Conservation (phyloP, 306 rosid genomes). For the Ammopiptanthus mongolicus region DNA sequence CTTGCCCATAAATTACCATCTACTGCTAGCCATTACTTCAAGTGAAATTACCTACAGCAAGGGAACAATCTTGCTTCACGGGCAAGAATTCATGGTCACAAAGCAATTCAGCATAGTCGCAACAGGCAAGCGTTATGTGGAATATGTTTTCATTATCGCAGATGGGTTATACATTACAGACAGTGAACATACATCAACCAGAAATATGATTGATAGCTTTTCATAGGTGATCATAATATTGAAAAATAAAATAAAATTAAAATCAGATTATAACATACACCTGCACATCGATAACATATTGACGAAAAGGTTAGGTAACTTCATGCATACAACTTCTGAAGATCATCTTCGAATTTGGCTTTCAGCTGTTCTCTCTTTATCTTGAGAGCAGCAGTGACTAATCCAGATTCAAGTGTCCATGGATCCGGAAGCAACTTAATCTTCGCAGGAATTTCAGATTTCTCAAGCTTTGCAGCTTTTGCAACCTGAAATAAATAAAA, state of each 20-base stretch:
- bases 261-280: background rate
- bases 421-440: slow-evolving; percentile 60
- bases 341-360: slow-evolving; percentile 70
- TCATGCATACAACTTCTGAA: slow-evolving; percentile 62
- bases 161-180: background rate
- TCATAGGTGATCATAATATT: background rate
- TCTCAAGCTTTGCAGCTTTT: slow-evolving; percentile 62
- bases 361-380: slow-evolving; percentile 81
- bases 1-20: too few species aligned
- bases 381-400: slow-evolving; percentile 93
- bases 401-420: slow-evolving; percentile 92
- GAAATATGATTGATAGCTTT: background rate
- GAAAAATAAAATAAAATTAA: background rate
- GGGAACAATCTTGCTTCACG: background rate
- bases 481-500: slow-evolving; percentile 44
- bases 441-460: slow-evolving; percentile 76
- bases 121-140: background rate
- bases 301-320: slow-evolving; percentile 1
- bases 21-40: background rate
- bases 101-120: background rate
- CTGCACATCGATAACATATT: background rate
- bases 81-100: background rate
- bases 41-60: background rate
- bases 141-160: background rate
- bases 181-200: background rate